A percentile compares a stretch with the other conserved stretches of the same genome.
These are phyloP conservation scores for Talaromyces rugulosus DNA, from an alignment of 2,329 filamentous ascomycete species.

Conservation along the genomic window DNA sequence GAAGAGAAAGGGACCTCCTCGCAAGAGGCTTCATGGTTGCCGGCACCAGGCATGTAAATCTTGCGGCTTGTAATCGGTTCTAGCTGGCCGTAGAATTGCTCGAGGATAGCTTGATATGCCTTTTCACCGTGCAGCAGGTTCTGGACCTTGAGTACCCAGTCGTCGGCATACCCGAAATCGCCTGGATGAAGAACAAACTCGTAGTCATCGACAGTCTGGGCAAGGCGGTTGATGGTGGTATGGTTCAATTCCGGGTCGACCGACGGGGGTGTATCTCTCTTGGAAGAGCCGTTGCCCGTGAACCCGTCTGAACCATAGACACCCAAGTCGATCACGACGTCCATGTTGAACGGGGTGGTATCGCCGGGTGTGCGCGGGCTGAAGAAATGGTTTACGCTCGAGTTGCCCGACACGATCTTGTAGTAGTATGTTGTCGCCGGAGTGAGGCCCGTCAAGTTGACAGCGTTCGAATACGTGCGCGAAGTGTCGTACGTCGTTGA, in stretches of 20 bases:
- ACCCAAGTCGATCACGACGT: conserved; percentile 53
- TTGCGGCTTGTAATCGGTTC: conserved; percentile 52
- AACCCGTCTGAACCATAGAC: conserved; percentile 53
- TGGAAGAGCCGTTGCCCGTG: conserved; percentile 43
- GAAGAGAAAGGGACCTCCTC: conserved; percentile 14
- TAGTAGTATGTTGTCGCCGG: conserved; percentile 59
- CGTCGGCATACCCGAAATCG: conserved; percentile 57
- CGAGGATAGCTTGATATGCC: conserved; percentile 55
- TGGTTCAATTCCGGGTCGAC: conserved; percentile 53
- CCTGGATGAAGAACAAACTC: conserved; percentile 38
- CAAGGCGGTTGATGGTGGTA: conserved; percentile 55
- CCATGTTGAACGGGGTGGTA: conserved; percentile 50
- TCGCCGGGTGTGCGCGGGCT: conserved; percentile 54
- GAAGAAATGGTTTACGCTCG: conserved; percentile 50
- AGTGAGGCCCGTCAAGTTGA: conserved; percentile 43
- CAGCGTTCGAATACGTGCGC: conserved; percentile 51
- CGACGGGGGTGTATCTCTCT: conserved; percentile 47
- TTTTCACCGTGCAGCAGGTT: conserved; percentile 48
- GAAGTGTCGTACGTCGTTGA: conserved; percentile 52
- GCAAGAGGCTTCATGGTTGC: conserved; percentile 59
- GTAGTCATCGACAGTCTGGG: conserved; percentile 50
- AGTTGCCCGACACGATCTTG: conserved; percentile 55
- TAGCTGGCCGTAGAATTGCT: conserved; percentile 55
- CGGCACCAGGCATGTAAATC: conserved; percentile 54
- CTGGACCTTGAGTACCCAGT: conserved; percentile 48